A percentile compares a stretch with the other conserved stretches of the same genome.
Conservation (phyloP, 2,329 filamentous ascomycete species). For the Aspergillus persii region DNA sequence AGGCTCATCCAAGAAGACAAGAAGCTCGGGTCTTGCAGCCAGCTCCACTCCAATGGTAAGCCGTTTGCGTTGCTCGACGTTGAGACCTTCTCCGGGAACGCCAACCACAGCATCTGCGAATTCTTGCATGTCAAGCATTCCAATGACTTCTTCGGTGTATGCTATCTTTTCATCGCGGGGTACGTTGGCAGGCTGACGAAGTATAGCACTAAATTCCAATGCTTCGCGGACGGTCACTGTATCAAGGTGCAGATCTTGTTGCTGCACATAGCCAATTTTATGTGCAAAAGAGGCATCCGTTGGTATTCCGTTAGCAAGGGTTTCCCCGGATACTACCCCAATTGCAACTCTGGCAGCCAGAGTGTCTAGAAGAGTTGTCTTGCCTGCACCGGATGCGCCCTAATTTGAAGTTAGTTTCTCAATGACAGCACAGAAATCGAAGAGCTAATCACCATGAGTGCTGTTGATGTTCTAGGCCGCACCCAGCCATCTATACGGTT, state of each 20-base stretch:
- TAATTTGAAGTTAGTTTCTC: slow-evolving; percentile 22
- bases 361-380: slow-evolving; percentile 85
- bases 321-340: slow-evolving; percentile 83
- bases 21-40: slow-evolving; percentile 81
- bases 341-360: slow-evolving; percentile 82
- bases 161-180: slow-evolving; percentile 73
- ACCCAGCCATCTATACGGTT: slow-evolving; percentile 91
- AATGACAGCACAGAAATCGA: slow-evolving; percentile 25
- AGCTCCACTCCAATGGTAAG: slow-evolving; percentile 93
- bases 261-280: slow-evolving; percentile 88
- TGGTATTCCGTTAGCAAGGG: slow-evolving; percentile 72
- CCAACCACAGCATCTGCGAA: slow-evolving; percentile 93
- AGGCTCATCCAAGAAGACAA: slow-evolving; percentile 92
- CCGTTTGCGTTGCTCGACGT: slow-evolving; percentile 66
- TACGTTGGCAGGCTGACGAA: slow-evolving; percentile 75
- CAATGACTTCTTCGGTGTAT: slow-evolving; percentile 89
- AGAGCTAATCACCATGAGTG: slow-evolving; percentile 65
- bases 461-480: slow-evolving; percentile 87
- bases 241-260: slow-evolving; percentile 83
- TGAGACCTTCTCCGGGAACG: slow-evolving; percentile 78
- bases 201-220: slow-evolving; percentile 77
- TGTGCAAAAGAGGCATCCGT: slow-evolving; percentile 83
- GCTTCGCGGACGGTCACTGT: slow-evolving; percentile 87
- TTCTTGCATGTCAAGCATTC: slow-evolving; percentile 82
- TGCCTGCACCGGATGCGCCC: slow-evolving; percentile 86